Evolutionary conservation across 768 basidiomycete species (phyloP).

Genomic region (Clitopilus hobsonii): DNA sequence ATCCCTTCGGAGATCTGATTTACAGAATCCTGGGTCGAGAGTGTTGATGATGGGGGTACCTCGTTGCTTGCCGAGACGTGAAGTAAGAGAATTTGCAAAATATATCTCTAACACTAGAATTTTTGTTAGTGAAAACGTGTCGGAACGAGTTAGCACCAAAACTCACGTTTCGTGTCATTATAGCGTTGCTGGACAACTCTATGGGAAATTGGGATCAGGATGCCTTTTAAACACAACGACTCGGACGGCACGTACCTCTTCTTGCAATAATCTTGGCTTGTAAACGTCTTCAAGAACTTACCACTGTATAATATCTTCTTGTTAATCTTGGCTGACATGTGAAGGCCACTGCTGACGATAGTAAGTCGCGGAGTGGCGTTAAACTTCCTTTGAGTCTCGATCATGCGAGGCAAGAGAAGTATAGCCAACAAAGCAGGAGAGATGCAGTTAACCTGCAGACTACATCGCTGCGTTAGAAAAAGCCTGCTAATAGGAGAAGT

Average conservation of each 20-base stretch:
- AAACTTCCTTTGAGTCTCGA: conserved; percentile 27
- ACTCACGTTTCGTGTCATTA: conserved; percentile 29
- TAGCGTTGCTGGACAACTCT: conserved; percentile 21
- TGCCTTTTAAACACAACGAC: neutral
- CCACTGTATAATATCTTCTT: conserved; percentile 18
- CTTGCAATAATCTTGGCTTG: conserved; percentile 23
- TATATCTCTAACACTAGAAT: conserved; percentile 34
- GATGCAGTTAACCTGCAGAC: conserved; percentile 45
- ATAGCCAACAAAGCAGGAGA: conserved; percentile 34
- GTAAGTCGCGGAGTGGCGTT: conserved; percentile 30
- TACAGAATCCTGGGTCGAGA: conserved; percentile 39
- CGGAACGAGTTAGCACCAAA: neutral
- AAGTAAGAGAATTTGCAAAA: conserved; percentile 31
- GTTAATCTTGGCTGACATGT: conserved; percentile 23
- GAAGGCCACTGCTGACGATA: conserved; percentile 40
- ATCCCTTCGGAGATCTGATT: conserved; percentile 27
- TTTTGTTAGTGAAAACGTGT: neutral
- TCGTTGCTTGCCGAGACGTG: conserved; percentile 18
- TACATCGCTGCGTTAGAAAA: conserved; percentile 12
- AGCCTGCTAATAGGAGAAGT: neutral
- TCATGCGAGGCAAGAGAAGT: conserved; percentile 37
- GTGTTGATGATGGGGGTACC: conserved; percentile 27
- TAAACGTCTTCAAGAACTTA: conserved; percentile 25
- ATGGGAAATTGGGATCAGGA: neutral
- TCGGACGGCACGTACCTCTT: conserved; percentile 12